Evolutionary conservation across 805 yeast genomes (phyloP).

Genomic region (Yarrowia keelungensis): DNA sequence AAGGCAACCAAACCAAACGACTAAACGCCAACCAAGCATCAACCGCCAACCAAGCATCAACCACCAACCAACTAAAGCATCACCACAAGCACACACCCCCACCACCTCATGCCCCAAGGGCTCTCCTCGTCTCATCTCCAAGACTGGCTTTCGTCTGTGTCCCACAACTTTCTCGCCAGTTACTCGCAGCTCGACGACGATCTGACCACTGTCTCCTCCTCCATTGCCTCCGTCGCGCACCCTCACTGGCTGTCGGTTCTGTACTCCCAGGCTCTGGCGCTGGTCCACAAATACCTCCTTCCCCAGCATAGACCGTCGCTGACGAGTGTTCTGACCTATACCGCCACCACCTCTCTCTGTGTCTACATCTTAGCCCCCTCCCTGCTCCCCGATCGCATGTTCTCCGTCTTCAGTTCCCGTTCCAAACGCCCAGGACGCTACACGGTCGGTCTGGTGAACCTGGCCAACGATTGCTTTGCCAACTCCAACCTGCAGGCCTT

Average conservation of each 20-base stretch:
- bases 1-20: too few species aligned
- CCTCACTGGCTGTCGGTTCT: constrained; percentile 1
- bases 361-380: constrained; percentile 40
- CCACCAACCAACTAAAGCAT: too few species aligned
- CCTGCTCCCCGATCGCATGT: constrained; percentile 39
- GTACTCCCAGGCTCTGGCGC: not conserved
- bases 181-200: constrained; percentile 33
- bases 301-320: constrained; percentile 3
- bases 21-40: too few species aligned
- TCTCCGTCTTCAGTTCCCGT: constrained; percentile 38
- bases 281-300: not conserved
- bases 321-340: not conserved
- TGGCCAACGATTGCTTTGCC: constrained; percentile 90
- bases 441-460: constrained; percentile 83
- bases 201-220: not conserved
- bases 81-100: not conserved
- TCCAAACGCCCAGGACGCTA: constrained; percentile 52
- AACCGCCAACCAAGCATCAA: too few species aligned
- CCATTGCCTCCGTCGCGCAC: constrained; percentile 7
- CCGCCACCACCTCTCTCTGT: constrained; percentile 24
- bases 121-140: not conserved
- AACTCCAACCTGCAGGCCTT: constrained; percentile 80
- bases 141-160: constrained; percentile 35
- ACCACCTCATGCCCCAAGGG: constrained; percentile 24
- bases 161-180: constrained; percentile 33